A percentile compares a stretch with the other conserved stretches of the same genome.
Conservation (phyloP, 768 basidiomycete species). For the Termitomyces sp. region DNA sequence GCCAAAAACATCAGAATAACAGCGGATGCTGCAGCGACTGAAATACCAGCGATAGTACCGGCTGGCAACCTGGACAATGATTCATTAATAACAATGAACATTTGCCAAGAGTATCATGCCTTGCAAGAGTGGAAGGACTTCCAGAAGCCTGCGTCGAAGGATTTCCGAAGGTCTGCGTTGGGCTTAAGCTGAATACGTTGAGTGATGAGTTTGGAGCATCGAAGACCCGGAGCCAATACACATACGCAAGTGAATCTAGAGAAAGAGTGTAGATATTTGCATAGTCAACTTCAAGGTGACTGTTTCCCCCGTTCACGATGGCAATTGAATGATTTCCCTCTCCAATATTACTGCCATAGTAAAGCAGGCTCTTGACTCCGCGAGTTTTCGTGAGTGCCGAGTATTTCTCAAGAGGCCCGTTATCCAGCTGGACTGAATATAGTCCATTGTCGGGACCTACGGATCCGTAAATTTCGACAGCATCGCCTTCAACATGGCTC, state of each 20-base stretch:
- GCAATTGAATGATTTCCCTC: neutral
- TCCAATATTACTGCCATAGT: neutral
- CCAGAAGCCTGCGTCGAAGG: neutral
- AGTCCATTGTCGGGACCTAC: neutral
- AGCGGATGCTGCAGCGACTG: neutral
- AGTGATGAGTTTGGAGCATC: neutral
- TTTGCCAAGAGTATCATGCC: neutral
- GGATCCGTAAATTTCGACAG: conserved; percentile 1
- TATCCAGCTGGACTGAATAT: conserved; percentile 2
- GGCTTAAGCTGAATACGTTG: neutral
- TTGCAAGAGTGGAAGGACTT: neutral
- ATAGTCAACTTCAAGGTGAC: neutral
- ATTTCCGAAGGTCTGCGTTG: neutral
- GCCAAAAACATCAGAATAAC: neutral
- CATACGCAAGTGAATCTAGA: neutral
- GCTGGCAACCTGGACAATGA: neutral
- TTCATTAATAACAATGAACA: neutral
- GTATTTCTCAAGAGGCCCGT: neutral
- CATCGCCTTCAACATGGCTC: neutral
- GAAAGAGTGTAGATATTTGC: neutral
- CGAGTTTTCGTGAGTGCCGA: neutral
- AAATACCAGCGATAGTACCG: neutral
- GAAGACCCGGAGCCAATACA: neutral
- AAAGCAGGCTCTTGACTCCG: neutral
- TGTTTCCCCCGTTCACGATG: neutral